Conservation (phyloP, 257 asterid species). For the Echium plantagineum region DNA sequence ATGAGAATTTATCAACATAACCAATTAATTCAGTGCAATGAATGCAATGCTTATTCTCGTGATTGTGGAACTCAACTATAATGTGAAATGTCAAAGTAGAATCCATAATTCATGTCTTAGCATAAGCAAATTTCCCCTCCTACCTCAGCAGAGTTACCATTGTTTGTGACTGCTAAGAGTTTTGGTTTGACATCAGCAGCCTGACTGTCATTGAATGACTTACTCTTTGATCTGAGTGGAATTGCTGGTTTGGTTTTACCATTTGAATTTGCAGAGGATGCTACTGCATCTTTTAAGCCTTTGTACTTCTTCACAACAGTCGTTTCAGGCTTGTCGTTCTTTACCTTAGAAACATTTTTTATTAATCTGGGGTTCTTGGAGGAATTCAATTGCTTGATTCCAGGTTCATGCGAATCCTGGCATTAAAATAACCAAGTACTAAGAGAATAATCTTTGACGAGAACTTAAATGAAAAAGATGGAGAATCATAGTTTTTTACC, state of each 20-base stretch:
- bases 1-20: neutral
- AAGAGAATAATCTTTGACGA: neutral
- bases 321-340: slow-evolving; percentile 16
- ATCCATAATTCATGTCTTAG: neutral
- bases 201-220: neutral
- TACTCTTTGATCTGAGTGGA: neutral
- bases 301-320: slow-evolving; percentile 17
- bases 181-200: neutral
- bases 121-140: neutral
- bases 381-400: slow-evolving; percentile 11
- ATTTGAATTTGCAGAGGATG: slow-evolving; percentile 23
- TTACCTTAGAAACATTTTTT: slow-evolving; percentile 17
- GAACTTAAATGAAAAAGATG: neutral
- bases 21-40: neutral
- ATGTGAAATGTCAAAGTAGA: neutral
- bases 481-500: slow-evolving; percentile 8
- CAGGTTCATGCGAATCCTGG: slow-evolving; percentile 24
- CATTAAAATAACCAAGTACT: neutral
- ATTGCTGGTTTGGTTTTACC: slow-evolving; percentile 13
- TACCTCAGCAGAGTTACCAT: slow-evolving; percentile 2
- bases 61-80: neutral
- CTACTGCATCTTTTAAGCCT: slow-evolving; percentile 21
- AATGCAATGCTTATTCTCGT: neutral
- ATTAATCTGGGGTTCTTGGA: slow-evolving; percentile 10
- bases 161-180: neutral